Evolutionary conservation across 257 asterid genomes (phyloP).

Genomic region (Verbascum thapsus): DNA sequence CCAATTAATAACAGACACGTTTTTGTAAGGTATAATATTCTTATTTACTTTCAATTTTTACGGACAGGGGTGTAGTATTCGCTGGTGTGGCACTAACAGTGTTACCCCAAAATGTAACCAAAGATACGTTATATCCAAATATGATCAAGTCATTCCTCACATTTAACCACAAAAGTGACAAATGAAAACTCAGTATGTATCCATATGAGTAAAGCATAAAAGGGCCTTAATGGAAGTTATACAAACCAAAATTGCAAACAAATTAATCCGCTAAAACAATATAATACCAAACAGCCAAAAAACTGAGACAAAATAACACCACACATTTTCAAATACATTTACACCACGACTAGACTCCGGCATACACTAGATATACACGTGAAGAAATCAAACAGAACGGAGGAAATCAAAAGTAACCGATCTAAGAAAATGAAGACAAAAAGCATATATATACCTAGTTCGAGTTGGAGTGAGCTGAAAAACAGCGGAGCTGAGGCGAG

Average conservation of each 20-base stretch:
- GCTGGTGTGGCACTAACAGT: no score
- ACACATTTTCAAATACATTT: conserved; percentile 16
- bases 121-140: background rate
- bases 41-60: no score
- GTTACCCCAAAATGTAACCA: no score
- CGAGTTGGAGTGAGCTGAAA: conserved; percentile 97
- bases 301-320: conserved; percentile 14
- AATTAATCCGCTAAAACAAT: conserved; percentile 19
- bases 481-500: conserved; percentile 76
- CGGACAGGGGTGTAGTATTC: no score
- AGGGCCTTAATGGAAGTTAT: conserved; percentile 8
- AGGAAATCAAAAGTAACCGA: background rate
- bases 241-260: conserved; percentile 31
- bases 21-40: no score
- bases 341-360: conserved; percentile 1
- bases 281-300: conserved; percentile 16
- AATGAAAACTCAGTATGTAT: background rate
- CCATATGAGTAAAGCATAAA: background rate
- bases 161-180: conserved; percentile 11
- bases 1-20: no score
- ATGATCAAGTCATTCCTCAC: conserved; percentile 1
- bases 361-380: conserved; percentile 1
- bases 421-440: background rate
- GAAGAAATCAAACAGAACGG: background rate
- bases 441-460: conserved; percentile 54